These are phyloP conservation scores for Fusarium napiforme DNA, from an alignment of 2,329 filamentous ascomycete genomes.

Conservation along the genomic window DNA sequence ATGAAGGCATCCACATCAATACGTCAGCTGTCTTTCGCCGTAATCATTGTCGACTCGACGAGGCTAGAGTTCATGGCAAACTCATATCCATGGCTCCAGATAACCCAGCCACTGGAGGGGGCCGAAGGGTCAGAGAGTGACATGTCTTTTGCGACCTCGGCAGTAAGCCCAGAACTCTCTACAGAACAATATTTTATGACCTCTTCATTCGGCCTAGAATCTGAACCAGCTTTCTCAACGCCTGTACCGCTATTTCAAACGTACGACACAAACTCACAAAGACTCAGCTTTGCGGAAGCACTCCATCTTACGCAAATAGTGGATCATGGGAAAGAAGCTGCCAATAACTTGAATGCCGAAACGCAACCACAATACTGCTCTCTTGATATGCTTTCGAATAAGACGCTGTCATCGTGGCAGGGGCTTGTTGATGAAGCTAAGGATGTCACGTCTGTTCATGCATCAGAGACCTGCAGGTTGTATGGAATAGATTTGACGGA, in stretches of 20 bases:
- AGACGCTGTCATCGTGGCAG: accelerated
- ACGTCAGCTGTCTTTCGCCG: accelerated
- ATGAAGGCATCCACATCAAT: not conserved
- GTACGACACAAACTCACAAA: accelerated
- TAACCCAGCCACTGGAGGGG: not conserved
- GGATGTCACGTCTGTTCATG: accelerated
- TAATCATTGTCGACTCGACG: too few relatives aligned
- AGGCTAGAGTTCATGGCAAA: not conserved
- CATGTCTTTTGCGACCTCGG: too few relatives aligned
- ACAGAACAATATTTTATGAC: accelerated
- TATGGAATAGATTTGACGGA: accelerated
- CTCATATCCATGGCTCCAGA: not conserved
- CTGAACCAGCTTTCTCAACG: accelerated
- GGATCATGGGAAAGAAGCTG: too few relatives aligned
- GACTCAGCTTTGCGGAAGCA: not conserved
- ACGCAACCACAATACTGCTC: not conserved
- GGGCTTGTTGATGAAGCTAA: accelerated
- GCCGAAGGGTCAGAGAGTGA: not conserved
- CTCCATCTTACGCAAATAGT: accelerated
- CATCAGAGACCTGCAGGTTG: accelerated
- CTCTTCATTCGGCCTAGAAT: accelerated
- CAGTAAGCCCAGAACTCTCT: accelerated
- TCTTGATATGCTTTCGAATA: not conserved
- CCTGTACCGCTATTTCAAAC: accelerated
- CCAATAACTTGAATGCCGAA: accelerated